Base-by-base conservation (phyloP, 2,329 filamentous ascomycete genomes). In the Lizonia empirigonia region DNA sequence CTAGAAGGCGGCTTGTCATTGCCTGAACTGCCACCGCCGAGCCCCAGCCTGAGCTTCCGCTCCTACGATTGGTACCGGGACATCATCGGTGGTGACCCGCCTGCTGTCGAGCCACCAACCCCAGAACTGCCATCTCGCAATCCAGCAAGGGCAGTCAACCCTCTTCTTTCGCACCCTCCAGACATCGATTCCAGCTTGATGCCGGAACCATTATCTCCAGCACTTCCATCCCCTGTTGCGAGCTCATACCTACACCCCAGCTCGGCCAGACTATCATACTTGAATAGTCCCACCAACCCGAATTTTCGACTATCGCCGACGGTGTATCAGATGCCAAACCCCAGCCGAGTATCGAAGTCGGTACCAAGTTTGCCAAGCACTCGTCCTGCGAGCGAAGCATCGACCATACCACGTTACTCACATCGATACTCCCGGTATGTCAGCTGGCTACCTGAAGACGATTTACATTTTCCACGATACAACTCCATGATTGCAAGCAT, bases 11-110 rank as follows among this genome's bases (percentile, higher is more conserved):
- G 44, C 26, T 41, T 55, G 8, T 45, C 55, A 2, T 53, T 56
- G 19, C 56, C 62, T n/a, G 53, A 61, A 12, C 24, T 60, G 7
- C 58, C 58, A 8, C 63, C 63, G 10, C 61, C 63, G 34, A 64
- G 61, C 20, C 61, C 63, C 9, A 60, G 61, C 27, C 54, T 64
- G 26, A 65, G 62, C 19, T 65, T 64, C 22, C 56, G 53, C 22
- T 65, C 63, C 7, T 66, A 66, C 26, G 62, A 65, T 35, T 66
- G 63, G 63, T 66, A 66, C 37, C 62, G 63, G 33, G 63, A 64
- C 18, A 66, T 66, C 15, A 63, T 65, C 39, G 53, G 56, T 16
- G 56, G 58, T 23, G 60, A 65, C 22, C 55, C 53, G 12, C 26
- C 48, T 18, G 45, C 44, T 22, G 47, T 46, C 4, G 55, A 58